Conservation (phyloP, 2,329 filamentous ascomycete genomes). For the Colletotrichum abscissum region DNA sequence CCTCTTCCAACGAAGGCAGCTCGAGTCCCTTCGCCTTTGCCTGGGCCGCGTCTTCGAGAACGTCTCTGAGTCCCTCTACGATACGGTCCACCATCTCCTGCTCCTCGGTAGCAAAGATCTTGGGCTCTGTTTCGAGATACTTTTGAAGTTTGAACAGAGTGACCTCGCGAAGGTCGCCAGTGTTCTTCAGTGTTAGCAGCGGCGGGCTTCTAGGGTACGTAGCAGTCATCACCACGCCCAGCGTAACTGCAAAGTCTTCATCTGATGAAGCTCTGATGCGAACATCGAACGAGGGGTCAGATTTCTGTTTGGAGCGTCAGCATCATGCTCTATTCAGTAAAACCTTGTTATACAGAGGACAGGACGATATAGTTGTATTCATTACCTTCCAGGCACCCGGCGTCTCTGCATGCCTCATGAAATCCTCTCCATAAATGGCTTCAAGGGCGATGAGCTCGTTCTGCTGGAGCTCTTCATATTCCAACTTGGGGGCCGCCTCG, state of each 20-base stretch:
- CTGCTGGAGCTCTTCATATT: slow-evolving; percentile 87
- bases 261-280: slow-evolving; percentile 80
- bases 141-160: slow-evolving; percentile 78
- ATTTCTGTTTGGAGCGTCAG: slow-evolving; percentile 66
- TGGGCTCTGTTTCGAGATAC: slow-evolving; percentile 69
- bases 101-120: slow-evolving; percentile 61
- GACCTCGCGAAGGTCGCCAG: slow-evolving; percentile 73
- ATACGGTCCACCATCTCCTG: slow-evolving; percentile 74
- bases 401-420: slow-evolving; percentile 76
- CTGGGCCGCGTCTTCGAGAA: slow-evolving; percentile 87
- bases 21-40: slow-evolving; percentile 80
- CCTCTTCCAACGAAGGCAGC: slow-evolving; percentile 88
- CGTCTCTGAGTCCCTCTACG: slow-evolving; percentile 75
- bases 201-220: slow-evolving; percentile 91
- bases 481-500: slow-evolving; percentile 57
- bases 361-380: neutral
- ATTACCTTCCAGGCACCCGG: slow-evolving; percentile 86
- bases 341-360: slow-evolving; percentile 13
- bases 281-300: slow-evolving; percentile 85
- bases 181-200: slow-evolving; percentile 74
- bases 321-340: neutral
- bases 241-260: slow-evolving; percentile 74
- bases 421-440: slow-evolving; percentile 92
- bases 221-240: slow-evolving; percentile 86
- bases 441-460: slow-evolving; percentile 88